phyloP scores from a whole-genome alignment of 768 basidiomycete genomes.

The Mycena vitilis region DNA sequence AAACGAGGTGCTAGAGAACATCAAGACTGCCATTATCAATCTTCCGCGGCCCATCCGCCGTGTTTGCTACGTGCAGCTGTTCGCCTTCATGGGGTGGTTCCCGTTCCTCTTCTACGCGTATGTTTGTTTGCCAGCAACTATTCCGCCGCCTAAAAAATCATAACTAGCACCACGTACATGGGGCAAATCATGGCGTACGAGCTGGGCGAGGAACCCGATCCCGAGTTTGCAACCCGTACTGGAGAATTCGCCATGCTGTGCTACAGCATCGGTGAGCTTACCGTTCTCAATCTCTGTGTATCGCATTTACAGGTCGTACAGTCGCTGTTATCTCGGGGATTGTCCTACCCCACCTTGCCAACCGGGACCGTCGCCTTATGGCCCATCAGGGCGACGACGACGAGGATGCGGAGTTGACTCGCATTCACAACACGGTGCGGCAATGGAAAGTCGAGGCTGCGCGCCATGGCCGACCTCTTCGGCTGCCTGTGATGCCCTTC shows the following conservation, averaged over 20 bases:
- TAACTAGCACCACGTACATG: constrained; percentile 85
- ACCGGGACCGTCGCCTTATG: constrained; percentile 84
- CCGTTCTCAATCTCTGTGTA: constrained; percentile 26
- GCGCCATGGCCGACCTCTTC: constrained; percentile 76
- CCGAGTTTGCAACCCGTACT: constrained; percentile 84
- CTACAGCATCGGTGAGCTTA: constrained; percentile 82
- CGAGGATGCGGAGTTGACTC: constrained; percentile 78
- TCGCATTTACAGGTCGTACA: constrained; percentile 43
- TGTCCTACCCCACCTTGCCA: constrained; percentile 82
- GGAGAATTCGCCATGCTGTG: constrained; percentile 92
- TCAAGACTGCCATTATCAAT: constrained; percentile 75
- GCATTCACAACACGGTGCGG: constrained; percentile 76
- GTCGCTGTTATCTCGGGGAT: constrained; percentile 89
- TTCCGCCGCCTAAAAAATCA: background rate
- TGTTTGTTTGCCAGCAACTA: constrained; percentile 36
- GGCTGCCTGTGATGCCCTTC: constrained; percentile 89
- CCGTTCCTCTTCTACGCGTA: constrained; percentile 95
- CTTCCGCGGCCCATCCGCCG: constrained; percentile 87
- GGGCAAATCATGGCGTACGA: constrained; percentile 95
- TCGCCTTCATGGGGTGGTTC: constrained; percentile 99
- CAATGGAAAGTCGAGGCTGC: constrained; percentile 90
- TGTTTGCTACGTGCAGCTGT: constrained; percentile 93
- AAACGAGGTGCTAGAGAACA: constrained; percentile 82
- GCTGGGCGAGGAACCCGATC: constrained; percentile 76
- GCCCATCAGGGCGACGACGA: constrained; percentile 77